phyloP scores from a whole-genome alignment of 2,329 filamentous ascomycete species.

The Leptographium wingfieldii region DNA sequence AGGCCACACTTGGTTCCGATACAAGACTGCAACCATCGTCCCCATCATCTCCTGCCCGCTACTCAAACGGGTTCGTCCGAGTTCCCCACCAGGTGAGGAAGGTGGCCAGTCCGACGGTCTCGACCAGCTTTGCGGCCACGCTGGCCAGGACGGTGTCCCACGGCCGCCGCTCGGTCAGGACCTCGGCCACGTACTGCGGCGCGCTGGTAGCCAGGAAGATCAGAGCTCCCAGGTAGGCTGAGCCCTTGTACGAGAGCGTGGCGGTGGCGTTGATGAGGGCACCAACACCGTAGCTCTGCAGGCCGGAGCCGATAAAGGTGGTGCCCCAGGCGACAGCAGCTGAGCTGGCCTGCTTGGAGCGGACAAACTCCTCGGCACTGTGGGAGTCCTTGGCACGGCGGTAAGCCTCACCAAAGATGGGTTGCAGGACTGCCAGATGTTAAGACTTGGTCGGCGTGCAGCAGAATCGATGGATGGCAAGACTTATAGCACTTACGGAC shows the following conservation, averaged over 20 bases:
- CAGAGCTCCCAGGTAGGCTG: conserved; percentile 79
- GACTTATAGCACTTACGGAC: conserved; percentile 30
- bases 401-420: conserved; percentile 90
- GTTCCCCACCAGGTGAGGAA: conserved; percentile 98
- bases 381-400: conserved; percentile 82
- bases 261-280: conserved; percentile 90
- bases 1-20: background rate
- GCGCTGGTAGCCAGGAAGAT: conserved; percentile 88
- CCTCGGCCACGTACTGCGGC: conserved; percentile 75
- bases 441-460: background rate
- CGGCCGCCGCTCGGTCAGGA: conserved; percentile 85
- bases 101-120: conserved; percentile 82
- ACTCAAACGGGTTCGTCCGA: conserved; percentile 82
- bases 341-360: conserved; percentile 80
- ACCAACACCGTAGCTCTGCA: conserved; percentile 82
- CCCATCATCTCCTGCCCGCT: conserved; percentile 21
- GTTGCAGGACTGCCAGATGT: conserved; percentile 49
- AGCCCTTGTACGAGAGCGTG: conserved; percentile 92
- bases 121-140: conserved; percentile 70
- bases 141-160: conserved; percentile 82
- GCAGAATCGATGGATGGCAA: background rate
- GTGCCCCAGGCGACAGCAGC: conserved; percentile 85
- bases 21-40: background rate
- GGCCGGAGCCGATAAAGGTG: conserved; percentile 73
- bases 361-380: conserved; percentile 92